A percentile compares a stretch with the other conserved stretches of the same genome.
Evolutionary conservation across 345 rosid genomes (phyloP).

Genomic region (Populus simonii): DNA sequence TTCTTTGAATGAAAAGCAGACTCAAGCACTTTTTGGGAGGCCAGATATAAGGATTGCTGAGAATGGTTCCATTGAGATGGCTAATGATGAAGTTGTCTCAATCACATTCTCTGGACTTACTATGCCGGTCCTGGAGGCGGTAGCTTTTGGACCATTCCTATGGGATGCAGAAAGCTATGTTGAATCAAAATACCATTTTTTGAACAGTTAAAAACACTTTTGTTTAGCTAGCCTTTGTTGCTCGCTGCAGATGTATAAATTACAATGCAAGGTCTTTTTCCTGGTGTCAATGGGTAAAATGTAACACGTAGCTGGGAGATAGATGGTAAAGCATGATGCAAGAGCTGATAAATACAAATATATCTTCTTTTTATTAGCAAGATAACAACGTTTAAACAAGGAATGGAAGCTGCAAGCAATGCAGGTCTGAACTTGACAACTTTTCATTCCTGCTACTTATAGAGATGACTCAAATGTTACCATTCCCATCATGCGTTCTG

Average conservation of each 20-base stretch:
- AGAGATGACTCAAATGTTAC: neutral
- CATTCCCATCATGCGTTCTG: neutral
- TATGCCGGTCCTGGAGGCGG: constrained; percentile 87
- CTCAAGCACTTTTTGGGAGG: constrained; percentile 82
- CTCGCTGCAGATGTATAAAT: neutral
- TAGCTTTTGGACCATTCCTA: constrained; percentile 78
- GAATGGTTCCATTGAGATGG: constrained; percentile 69
- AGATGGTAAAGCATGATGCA: neutral
- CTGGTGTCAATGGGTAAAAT: neutral
- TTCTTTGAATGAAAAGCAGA: constrained; percentile 79
- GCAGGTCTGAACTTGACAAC: neutral
- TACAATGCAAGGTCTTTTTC: neutral
- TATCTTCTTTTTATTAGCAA: too few relatives aligned
- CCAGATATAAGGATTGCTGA: constrained; percentile 70
- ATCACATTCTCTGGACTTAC: constrained; percentile 68
- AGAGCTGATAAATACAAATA: too few relatives aligned
- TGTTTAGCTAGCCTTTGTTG: neutral
- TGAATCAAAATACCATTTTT: constrained; percentile 70
- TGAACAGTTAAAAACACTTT: constrained; percentile 38
- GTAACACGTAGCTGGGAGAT: neutral
- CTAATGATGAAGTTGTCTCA: constrained; percentile 56
- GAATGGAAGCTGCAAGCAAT: neutral
- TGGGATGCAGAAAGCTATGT: constrained; percentile 92
- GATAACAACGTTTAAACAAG: neutral
- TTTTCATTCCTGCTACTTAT: neutral